phyloP scores from a whole-genome alignment of 2,329 filamentous ascomycete species.

The Penicillium sclerotigenum region DNA sequence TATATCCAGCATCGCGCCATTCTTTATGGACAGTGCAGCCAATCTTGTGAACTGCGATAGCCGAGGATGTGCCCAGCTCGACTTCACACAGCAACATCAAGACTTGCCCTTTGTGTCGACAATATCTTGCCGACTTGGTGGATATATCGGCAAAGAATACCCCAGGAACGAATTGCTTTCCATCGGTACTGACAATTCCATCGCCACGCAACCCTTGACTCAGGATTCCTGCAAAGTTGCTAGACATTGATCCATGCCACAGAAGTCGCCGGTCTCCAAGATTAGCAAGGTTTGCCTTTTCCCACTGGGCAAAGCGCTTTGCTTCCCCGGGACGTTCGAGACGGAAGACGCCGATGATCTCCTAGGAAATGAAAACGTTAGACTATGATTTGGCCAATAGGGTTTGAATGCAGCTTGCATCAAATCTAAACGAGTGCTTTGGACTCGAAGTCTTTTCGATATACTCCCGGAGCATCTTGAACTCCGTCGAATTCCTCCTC shows the following conservation, averaged over 20 bases:
- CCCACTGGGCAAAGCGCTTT: constrained; percentile 7
- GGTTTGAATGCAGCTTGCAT: not conserved
- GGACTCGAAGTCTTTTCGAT: not conserved
- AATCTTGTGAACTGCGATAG: not conserved
- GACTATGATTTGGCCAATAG: not conserved
- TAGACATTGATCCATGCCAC: constrained; percentile 13
- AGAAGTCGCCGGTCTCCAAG: constrained; percentile 10
- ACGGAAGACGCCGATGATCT: constrained; percentile 9
- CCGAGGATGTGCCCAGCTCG: constrained; percentile 1
- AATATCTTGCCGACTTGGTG: constrained; percentile 11
- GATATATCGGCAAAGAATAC: constrained; percentile 18
- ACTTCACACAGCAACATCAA: constrained; percentile 20
- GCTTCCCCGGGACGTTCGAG: constrained; percentile 14
- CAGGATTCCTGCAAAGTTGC: constrained; percentile 16
- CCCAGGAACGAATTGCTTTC: constrained; percentile 3
- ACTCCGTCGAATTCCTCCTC: not conserved
- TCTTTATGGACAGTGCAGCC: not conserved
- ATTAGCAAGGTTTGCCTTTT: not conserved
- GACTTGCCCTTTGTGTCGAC: not conserved
- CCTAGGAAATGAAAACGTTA: not conserved
- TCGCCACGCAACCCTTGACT: constrained; percentile 12
- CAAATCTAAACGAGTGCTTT: not conserved
- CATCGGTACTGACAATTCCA: not conserved
- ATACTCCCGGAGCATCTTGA: constrained; percentile 2
- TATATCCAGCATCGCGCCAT: constrained; percentile 11